Base-by-base conservation (phyloP, 164 flowering plant genomes). In the Cinnamomum micranthum region DNA sequence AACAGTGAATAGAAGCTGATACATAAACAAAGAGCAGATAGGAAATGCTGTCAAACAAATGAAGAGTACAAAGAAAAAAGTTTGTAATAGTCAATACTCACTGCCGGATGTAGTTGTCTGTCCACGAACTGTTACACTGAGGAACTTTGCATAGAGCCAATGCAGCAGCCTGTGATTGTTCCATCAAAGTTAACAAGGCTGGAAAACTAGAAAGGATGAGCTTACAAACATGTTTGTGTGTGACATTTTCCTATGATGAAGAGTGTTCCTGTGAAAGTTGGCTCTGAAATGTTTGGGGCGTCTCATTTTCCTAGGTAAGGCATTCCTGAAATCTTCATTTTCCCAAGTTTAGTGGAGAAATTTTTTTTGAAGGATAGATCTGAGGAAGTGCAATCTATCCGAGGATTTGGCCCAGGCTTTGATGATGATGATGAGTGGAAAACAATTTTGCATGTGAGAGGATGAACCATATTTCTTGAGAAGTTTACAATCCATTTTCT, bases 41-140 rank as follows among this genome's bases (percentile, higher is more conserved):
- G 10, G 27, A 24, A 24, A 22, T 4, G 22, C 23, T 7, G 67
- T 22, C 11, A 64, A 24, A 64, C 24, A 12, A 24, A 64, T 22
- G 22, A 24, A 64, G 7, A 11, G 25, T 6, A 7, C 67, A 64
- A 64, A 22, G 13, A 64, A 64, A 20, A 59, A 59, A n/a, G 22
- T 17, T 59, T 59, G 19, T 17, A 59, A 3, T 19, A 66, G 19
- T 27, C 50, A 50, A 51, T 66, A 85, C 98, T 90, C 76, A 96
- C 98, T 94, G 98, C 66, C 97, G 89, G 74, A 96, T 94, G 76
- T 86, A 92, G 20, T 91, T 90, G 71, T 94, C 83, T 33, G 91
- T 89, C 99, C 98, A 96, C n/a, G 98, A 94, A 79, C 98, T 92
- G 77, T 95, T 95, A 81, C 97, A 92, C 75, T 86, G 92, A 79